A percentile compares a stretch with the other conserved stretches of the same genome.
Conservation (phyloP, 1,284 basidiomycete species). For the Omphalotus olearius region DNA sequence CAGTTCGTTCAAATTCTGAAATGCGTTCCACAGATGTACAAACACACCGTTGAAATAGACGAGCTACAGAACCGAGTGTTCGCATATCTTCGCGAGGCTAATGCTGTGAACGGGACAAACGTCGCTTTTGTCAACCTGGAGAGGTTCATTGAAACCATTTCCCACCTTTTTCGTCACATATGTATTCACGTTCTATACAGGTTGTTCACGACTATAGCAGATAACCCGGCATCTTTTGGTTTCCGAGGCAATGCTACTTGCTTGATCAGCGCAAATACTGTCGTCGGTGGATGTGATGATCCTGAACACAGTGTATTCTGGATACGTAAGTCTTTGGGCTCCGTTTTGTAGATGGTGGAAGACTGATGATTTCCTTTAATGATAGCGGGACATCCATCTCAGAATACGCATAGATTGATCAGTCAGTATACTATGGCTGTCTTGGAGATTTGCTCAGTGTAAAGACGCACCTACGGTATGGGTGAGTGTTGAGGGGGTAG, state of each 20-base stretch:
- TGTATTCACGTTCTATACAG: neutral
- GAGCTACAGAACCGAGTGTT: constrained; percentile 24
- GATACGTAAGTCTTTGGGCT: constrained; percentile 22
- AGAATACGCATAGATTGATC: constrained; percentile 24
- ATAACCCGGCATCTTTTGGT: constrained; percentile 21
- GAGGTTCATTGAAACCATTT: constrained; percentile 9
- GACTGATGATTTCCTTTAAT: neutral
- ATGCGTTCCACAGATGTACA: constrained; percentile 23
- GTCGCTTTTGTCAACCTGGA: constrained; percentile 26
- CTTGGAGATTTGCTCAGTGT: constrained; percentile 14
- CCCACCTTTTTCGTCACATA: neutral
- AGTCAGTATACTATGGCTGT: constrained; percentile 23
- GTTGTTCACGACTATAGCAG: constrained; percentile 23
- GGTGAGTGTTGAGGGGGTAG: no score
- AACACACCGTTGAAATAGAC: constrained; percentile 22
- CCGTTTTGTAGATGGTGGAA: neutral
- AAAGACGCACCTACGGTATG: neutral
- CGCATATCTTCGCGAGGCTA: constrained; percentile 21
- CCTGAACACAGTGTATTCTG: constrained; percentile 27
- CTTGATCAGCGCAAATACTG: constrained; percentile 25
- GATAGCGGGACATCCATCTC: constrained; percentile 26
- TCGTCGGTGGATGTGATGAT: constrained; percentile 24
- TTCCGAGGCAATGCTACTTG: constrained; percentile 25
- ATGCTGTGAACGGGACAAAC: constrained; percentile 23
- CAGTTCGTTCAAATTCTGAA: neutral